A percentile compares a stretch with the other conserved stretches of the same genome.
phyloP scores from a whole-genome alignment of 495 filamentous ascomycete species.

The Podospora australis region DNA sequence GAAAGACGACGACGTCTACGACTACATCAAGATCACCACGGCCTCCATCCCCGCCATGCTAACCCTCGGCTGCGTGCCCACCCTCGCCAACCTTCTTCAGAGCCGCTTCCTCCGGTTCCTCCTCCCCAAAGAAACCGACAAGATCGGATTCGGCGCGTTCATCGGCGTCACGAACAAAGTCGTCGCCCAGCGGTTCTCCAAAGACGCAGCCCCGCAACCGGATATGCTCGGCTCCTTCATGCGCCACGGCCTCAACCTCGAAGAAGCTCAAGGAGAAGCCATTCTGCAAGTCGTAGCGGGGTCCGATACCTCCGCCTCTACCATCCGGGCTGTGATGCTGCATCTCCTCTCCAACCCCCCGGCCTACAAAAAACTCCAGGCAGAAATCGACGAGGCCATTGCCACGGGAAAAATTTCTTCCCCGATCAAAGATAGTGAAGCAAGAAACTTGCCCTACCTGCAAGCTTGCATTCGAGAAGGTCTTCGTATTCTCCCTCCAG shows the following conservation, averaged over 20 bases:
- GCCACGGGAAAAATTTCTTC: slow-evolving; percentile 23
- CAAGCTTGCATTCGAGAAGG: slow-evolving; percentile 40
- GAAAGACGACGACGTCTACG: slow-evolving; percentile 21
- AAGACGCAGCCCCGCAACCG: slow-evolving; percentile 1
- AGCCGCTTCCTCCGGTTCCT: slow-evolving; percentile 1
- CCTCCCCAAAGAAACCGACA: slow-evolving; percentile 11
- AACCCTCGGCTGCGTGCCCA: slow-evolving; percentile 3
- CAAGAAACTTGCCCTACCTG: slow-evolving; percentile 37
- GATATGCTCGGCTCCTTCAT: slow-evolving; percentile 44
- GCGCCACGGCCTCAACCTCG: slow-evolving; percentile 34
- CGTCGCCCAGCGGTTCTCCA: slow-evolving; percentile 1
- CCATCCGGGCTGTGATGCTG: slow-evolving; percentile 51
- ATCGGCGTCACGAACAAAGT: slow-evolving; percentile 20
- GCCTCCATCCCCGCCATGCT: slow-evolving; percentile 9
- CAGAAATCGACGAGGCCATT: slow-evolving; percentile 46
- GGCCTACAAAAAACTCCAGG: slow-evolving; percentile 47
- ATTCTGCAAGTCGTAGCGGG: slow-evolving; percentile 40
- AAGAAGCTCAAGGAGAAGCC: slow-evolving; percentile 33
- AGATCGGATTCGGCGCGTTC: slow-evolving; percentile 7
- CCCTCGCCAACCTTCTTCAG: neutral
- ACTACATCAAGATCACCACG: slow-evolving; percentile 20
- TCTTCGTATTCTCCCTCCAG: slow-evolving; percentile 36
- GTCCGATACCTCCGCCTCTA: slow-evolving; percentile 55
- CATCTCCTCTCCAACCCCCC: slow-evolving; percentile 41
- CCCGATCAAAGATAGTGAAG: slow-evolving; percentile 31